phyloP scores from a whole-genome alignment of 129 eudicot species.

The Flaveria brownii region DNA sequence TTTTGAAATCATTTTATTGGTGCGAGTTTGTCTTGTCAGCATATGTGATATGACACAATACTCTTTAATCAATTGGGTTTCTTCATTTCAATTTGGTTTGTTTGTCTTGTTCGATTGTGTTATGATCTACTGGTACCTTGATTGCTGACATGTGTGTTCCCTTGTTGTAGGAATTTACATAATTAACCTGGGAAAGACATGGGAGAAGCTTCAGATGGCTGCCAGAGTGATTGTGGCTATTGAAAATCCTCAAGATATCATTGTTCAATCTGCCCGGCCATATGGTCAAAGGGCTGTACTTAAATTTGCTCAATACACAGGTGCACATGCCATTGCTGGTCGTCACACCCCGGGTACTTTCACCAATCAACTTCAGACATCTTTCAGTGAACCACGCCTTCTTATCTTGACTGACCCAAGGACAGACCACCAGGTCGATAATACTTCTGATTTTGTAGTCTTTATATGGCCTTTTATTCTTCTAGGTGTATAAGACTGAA shows the following conservation, averaged over 20 bases:
- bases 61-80: background rate
- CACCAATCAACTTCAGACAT: constrained; percentile 89
- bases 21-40: background rate
- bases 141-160: background rate
- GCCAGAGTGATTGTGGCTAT: constrained; percentile 84
- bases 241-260: constrained; percentile 86
- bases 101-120: background rate
- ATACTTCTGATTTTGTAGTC: background rate
- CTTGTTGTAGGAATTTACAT: constrained; percentile 55
- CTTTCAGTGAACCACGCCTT: constrained; percentile 81
- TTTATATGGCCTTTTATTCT: background rate
- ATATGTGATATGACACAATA: background rate
- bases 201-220: constrained; percentile 90
- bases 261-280: constrained; percentile 92
- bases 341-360: constrained; percentile 94
- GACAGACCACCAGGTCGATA: constrained; percentile 73
- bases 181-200: constrained; percentile 78
- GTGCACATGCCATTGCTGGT: constrained; percentile 80
- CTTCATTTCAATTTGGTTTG: background rate
- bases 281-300: constrained; percentile 87
- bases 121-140: too few species aligned
- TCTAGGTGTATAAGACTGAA: background rate
- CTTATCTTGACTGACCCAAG: constrained; percentile 84
- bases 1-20: background rate
- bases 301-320: constrained; percentile 88